Percentiles rank a stretch among this genome's conserved stretches.
Conservation (phyloP, 179 eudicot genomes). For the Monotropa hypopitys region DNA sequence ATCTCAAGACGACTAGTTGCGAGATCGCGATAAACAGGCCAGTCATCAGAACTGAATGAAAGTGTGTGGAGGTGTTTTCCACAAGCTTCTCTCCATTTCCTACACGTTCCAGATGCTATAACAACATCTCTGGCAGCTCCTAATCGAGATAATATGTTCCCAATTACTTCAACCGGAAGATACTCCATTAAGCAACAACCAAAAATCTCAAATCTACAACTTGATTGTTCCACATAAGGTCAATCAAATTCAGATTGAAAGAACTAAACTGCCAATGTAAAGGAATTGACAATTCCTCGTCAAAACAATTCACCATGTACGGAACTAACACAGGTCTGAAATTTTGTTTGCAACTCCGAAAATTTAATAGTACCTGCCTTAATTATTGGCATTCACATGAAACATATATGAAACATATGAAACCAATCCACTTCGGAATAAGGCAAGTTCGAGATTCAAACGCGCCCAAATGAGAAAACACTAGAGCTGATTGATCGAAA, state of each 20-base stretch:
- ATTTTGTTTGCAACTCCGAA: neutral
- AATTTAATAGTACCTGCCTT: neutral
- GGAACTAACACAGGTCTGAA: neutral
- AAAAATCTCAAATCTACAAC: neutral
- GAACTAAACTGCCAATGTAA: neutral
- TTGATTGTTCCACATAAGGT: neutral
- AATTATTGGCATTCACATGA: neutral
- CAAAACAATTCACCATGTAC: neutral
- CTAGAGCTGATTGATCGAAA: neutral
- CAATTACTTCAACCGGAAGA: slow-evolving; percentile 82
- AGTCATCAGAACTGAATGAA: slow-evolving; percentile 59
- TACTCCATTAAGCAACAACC: slow-evolving; percentile 34
- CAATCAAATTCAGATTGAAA: neutral
- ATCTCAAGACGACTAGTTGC: slow-evolving; percentile 53
- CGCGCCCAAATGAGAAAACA: neutral
- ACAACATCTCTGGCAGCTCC: slow-evolving; percentile 78
- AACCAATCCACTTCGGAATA: neutral
- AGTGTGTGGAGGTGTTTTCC: slow-evolving; percentile 62
- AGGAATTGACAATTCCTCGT: too few species aligned
- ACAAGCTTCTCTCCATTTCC: slow-evolving; percentile 83
- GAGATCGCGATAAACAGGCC: slow-evolving; percentile 53
- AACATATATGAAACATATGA: neutral
- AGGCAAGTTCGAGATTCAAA: neutral
- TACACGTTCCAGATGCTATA: slow-evolving; percentile 65
- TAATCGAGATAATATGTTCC: slow-evolving; percentile 66